Evolutionary conservation across 2,329 filamentous ascomycete species (phyloP).

Genomic region (Paecilomyces variotii): DNA sequence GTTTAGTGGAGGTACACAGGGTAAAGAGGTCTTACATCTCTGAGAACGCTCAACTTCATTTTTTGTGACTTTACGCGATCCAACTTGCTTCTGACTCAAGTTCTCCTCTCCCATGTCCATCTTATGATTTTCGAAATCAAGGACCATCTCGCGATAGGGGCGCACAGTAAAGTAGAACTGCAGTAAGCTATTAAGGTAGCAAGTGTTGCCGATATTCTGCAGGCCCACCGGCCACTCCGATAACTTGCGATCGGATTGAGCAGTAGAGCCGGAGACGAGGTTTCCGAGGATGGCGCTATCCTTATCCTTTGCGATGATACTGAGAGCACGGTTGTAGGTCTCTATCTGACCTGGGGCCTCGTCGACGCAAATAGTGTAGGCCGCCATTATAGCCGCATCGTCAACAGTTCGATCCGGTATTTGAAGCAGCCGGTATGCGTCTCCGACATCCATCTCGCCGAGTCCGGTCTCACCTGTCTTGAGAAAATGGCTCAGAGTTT

Average conservation of each 20-base stretch:
- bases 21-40: slow-evolving; percentile 55
- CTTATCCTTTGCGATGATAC: slow-evolving; percentile 38
- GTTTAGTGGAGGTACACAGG: slow-evolving; percentile 4
- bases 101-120: slow-evolving; percentile 58
- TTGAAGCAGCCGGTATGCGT: slow-evolving; percentile 45
- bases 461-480: slow-evolving; percentile 43
- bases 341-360: slow-evolving; percentile 40
- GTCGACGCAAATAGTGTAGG: slow-evolving; percentile 39
- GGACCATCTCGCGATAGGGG: slow-evolving; percentile 69
- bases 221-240: slow-evolving; percentile 71
- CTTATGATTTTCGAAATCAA: slow-evolving; percentile 64
- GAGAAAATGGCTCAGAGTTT: slow-evolving; percentile 45
- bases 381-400: slow-evolving; percentile 43
- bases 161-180: slow-evolving; percentile 91
- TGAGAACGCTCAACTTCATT: slow-evolving; percentile 55
- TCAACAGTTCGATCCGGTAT: slow-evolving; percentile 46
- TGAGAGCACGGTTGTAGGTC: slow-evolving; percentile 39
- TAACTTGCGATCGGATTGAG: slow-evolving; percentile 23
- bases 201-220: slow-evolving; percentile 93
- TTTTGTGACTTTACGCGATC: slow-evolving; percentile 58
- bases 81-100: slow-evolving; percentile 62
- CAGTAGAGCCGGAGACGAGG: slow-evolving; percentile 23
- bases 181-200: slow-evolving; percentile 91
- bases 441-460: slow-evolving; percentile 47
- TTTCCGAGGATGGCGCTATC: slow-evolving; percentile 30